Conservation (phyloP, 805 yeast species). For the Yamadazyma philogaea region DNA sequence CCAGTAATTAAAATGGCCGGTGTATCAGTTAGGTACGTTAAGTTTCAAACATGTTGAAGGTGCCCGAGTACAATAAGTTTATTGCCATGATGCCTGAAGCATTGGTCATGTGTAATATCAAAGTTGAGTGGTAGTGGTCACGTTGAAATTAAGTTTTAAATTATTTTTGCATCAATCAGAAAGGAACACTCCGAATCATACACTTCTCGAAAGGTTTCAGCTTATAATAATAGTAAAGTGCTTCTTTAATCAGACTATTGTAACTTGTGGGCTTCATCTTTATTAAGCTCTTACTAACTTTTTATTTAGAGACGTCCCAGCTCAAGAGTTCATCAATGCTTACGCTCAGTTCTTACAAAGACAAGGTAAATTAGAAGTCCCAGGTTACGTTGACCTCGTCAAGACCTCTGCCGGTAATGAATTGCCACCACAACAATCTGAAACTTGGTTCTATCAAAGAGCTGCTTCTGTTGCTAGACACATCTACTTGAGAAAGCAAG, state of each 20-base stretch:
- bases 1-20: slow-evolving; percentile 76
- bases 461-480: slow-evolving; percentile 99
- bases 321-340: slow-evolving; percentile 99
- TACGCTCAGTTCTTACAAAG: slow-evolving; percentile 99
- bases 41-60: neutral
- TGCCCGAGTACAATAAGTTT: no score
- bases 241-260: neutral
- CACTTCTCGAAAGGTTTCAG: no score
- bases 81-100: no score
- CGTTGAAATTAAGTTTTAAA: no score
- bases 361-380: slow-evolving; percentile 99
- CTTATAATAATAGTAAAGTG: no score
- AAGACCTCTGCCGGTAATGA: slow-evolving; percentile 99
- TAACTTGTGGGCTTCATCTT: neutral
- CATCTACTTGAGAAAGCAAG: slow-evolving; percentile 98
- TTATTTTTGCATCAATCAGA: no score
- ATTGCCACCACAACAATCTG: slow-evolving; percentile 99
- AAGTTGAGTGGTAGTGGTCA: no score
- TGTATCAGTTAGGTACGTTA: slow-evolving; percentile 94
- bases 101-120: no score
- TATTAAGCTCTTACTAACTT: slow-evolving; percentile 26
- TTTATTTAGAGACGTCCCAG: slow-evolving; percentile 97
- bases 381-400: slow-evolving; percentile 99
- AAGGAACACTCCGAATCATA: no score
- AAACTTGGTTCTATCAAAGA: slow-evolving; percentile 99